Evolutionary conservation across 768 basidiomycete species (phyloP), one percentile per base, ranked within the genome.

Genomic region (Tulasnella sp.): DNA sequence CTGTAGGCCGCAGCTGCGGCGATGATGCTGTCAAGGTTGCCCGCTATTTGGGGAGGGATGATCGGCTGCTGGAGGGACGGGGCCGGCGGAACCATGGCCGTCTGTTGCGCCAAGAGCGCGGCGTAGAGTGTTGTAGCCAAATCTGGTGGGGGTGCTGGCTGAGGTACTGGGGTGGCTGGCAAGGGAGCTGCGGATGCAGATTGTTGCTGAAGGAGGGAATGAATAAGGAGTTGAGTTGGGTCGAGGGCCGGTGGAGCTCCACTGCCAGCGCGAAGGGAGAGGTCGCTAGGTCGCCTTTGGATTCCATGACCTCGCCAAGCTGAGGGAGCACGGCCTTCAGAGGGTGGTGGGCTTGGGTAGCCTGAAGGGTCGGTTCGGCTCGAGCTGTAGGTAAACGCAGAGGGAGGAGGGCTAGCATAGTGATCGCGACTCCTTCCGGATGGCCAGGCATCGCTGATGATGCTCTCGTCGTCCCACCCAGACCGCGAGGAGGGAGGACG

Each of bases 31-130:
- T 70, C 69, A 20, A 70, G 69, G 23, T 70, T 70, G 39, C 69
- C 26, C 69, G 69, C 69, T 26, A 70, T 26, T 23, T 70, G 69
- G 11, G 69, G 69, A 20, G 69, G 69, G 69, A 70, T 70, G 69
- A 70, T 70, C 39, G 69, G 69, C 39, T 70, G 69, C 39, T 70
- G 69, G 23, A 70, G 2, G 15, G 69, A 32, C 69, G 69, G 39
- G 39, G 69, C 32, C 39, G 69, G 32, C 5, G 39, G 39, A 13
- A 26, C 69, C 23, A 51, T 51, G 48, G 48, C 48, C 48, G 48
- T 51, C 32, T 70, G 69, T 29, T 70, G 69, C 16, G 69, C 69
- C 69, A 70, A 70, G 32, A 70, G 39, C 2, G 69, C 39, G 26
- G 69, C 69, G 39, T 70, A 70, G 69, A 70, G 69, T 0, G 69